Evolutionary conservation across 1,139 yeast genomes (phyloP), one percentile per base, ranked within the genome.

Genomic region (Geotrichum citri-aurantii): DNA sequence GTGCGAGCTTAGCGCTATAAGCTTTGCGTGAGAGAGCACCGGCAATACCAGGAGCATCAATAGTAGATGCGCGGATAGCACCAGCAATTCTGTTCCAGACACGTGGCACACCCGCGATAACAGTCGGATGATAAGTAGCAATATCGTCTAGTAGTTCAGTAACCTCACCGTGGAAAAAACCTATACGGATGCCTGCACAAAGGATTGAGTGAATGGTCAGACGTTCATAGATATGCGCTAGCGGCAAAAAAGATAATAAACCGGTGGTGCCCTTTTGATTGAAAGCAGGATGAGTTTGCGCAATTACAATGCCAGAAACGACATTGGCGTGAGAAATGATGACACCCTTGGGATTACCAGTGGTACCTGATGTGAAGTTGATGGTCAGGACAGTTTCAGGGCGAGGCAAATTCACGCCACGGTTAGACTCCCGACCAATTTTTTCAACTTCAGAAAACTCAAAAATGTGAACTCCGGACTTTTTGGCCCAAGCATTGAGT

Each of bases 321-420:
- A 83, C 79, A 64, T 75, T 77, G 48, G 71, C 70, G 59, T 86
- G 89, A 7, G 81, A 75, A 64, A 86, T 73, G 40, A 81, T 80
- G n/a, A 84, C 92, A 52, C 92, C 92, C 70, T 86, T 86, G 92
- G 92, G 54, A 59, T 77, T 71, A 19, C 91, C 91, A 3, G 92
- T 85, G 26, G 92, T 85, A 40, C 92, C 92, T 7, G 91, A 84
- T 14, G 95, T 88, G 72, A 86, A 88, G 50, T 87, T 83, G 62
- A 88, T 83, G 54, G 92, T 85, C 65, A 83, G 81, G 19, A 79
- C 63, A 44, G 85, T 79, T 6, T 82, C 79, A 0, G 84, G 80
- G 0, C 67, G 70, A 17, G 91, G 88, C 7, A 82, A 80, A 46
- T 74, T 71, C 54, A 77, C 77, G 0, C 77, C 75, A 8, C 75